These are phyloP conservation scores for Omphalotus guepiniiformis DNA, from an alignment of 768 basidiomycete genomes.

Conservation along the genomic window DNA sequence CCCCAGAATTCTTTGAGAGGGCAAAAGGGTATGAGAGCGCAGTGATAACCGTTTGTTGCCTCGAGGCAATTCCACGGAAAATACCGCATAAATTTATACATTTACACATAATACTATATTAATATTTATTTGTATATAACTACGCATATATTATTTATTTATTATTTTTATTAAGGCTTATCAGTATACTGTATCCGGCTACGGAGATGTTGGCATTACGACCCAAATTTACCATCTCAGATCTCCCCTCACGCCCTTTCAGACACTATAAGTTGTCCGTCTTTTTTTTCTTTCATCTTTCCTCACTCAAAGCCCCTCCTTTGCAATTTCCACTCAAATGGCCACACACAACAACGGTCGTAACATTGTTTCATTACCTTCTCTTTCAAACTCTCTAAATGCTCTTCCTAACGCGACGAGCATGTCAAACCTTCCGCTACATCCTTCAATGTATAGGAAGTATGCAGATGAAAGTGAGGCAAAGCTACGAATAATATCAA, in stretches of 20 bases:
- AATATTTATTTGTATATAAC: no score
- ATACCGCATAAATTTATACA: no score
- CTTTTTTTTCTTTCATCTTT: not conserved
- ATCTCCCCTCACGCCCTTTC: no score
- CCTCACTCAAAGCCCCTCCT: not conserved
- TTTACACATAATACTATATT: no score
- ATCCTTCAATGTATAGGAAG: slow-evolving; percentile 66
- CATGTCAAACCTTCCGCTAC: slow-evolving; percentile 60
- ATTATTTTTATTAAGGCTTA: no score
- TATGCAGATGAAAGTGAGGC: slow-evolving; percentile 71
- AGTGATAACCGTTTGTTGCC: not conserved
- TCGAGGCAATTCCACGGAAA: slow-evolving; percentile 3
- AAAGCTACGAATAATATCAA: slow-evolving; percentile 44
- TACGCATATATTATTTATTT: no score
- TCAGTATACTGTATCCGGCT: no score
- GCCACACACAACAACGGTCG: slow-evolving; percentile 38
- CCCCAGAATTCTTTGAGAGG: slow-evolving; percentile 29
- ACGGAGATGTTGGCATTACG: no score
- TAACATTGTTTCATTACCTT: slow-evolving; percentile 69
- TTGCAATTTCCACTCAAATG: slow-evolving; percentile 5
- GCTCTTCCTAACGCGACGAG: slow-evolving; percentile 69
- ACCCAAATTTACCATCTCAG: no score
- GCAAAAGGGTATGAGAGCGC: slow-evolving; percentile 14
- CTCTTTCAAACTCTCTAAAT: slow-evolving; percentile 63
- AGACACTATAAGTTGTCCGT: no score